These are phyloP conservation scores for Salvia splendens DNA, from an alignment of 257 asterid species.

Conservation along the genomic window DNA sequence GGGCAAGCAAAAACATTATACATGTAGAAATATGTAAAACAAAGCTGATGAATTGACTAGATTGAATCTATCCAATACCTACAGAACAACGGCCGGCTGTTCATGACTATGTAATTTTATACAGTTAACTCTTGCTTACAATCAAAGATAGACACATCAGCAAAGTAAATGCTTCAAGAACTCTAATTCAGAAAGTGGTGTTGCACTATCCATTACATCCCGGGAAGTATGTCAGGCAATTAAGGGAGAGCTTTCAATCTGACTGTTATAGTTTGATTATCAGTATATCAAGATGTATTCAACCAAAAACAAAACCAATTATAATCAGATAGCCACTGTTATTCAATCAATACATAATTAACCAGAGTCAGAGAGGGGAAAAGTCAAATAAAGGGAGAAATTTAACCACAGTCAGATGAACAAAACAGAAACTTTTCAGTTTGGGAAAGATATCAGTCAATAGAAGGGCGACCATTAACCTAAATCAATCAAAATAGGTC, in stretches of 20 bases:
- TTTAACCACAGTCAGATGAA: background rate
- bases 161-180: background rate
- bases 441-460: background rate
- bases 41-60: background rate
- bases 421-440: background rate
- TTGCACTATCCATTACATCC: background rate
- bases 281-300: no score
- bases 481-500: no score
- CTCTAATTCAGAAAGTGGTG: background rate
- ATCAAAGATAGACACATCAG: background rate
- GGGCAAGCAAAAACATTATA: background rate
- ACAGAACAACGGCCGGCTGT: background rate
- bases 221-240: background rate
- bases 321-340: no score
- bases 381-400: no score
- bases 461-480: background rate
- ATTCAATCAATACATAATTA: no score
- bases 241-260: background rate
- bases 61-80: slow-evolving; percentile 5
- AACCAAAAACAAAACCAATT: no score
- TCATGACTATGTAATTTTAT: background rate
- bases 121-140: background rate
- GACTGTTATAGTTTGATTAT: background rate
- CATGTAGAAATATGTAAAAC: background rate
- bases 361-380: no score